Evolutionary conservation across 805 yeast genomes (phyloP).

Genomic region (Lipomyces starkeyi): DNA sequence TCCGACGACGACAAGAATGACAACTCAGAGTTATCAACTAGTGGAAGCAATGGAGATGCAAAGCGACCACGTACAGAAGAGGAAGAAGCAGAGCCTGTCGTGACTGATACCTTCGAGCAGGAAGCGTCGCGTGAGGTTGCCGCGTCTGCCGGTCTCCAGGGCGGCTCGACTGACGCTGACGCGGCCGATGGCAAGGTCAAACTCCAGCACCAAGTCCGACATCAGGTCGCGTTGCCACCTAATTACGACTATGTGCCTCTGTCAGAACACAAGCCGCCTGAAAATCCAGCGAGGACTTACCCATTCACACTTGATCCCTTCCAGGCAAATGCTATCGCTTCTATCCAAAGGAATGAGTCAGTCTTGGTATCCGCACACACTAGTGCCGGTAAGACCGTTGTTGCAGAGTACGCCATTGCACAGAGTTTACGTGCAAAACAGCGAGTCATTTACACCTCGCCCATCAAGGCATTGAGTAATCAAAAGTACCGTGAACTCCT

Average conservation of each 20-base stretch:
- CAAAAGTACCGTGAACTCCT: conserved; percentile 91
- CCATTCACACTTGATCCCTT: conserved; percentile 96
- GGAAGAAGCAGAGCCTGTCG: conserved; percentile 58
- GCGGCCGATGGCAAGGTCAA: conserved; percentile 61
- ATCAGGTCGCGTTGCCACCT: conserved; percentile 96
- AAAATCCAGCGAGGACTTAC: conserved; percentile 82
- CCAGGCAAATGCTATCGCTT: conserved; percentile 95
- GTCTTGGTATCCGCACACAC: conserved; percentile 98
- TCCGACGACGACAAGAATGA: conserved; percentile 15
- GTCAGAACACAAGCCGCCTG: conserved; percentile 76
- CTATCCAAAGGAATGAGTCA: conserved; percentile 92
- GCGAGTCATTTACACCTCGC: conserved; percentile 93
- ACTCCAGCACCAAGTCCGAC: conserved; percentile 91
- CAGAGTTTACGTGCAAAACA: conserved; percentile 90
- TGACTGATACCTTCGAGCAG: conserved; percentile 83
- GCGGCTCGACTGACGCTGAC: conserved; percentile 47
- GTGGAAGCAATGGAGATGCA: conserved; percentile 5
- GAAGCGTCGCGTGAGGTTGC: conserved; percentile 89
- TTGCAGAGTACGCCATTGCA: conserved; percentile 96
- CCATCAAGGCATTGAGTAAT: conserved; percentile 91
- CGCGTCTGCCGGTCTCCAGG: conserved; percentile 75
- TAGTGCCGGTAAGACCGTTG: conserved; percentile 96
- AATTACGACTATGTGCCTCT: conserved; percentile 87
- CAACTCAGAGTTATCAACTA: conserved; percentile 14
- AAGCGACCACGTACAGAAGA: conserved; percentile 7